Evolutionary conservation across 2,329 filamentous ascomycete genomes (phyloP).

Genomic region (Orbilia quercus): DNA sequence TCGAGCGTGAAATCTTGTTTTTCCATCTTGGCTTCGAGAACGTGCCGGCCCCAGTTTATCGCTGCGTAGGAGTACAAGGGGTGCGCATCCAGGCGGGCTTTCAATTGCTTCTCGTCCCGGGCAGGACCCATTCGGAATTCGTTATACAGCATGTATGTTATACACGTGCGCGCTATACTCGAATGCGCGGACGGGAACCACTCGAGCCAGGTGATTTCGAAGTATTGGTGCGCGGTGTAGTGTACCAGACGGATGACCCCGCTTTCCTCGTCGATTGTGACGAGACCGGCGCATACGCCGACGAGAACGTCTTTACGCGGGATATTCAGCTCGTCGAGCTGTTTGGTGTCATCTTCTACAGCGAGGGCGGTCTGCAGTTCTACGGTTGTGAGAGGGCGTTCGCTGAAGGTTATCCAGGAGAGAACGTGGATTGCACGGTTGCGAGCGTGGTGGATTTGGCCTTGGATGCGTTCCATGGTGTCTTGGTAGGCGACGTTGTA

Average conservation of each 20-base stretch:
- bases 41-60: slow-evolving; percentile 6
- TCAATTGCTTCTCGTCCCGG: not conserved
- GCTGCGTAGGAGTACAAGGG: slow-evolving; percentile 6
- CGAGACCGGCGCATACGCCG: slow-evolving; percentile 59
- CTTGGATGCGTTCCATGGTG: slow-evolving; percentile 15
- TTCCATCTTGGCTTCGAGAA: no score
- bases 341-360: not conserved
- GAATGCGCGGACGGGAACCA: slow-evolving; percentile 7
- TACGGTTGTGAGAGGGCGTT: slow-evolving; percentile 3
- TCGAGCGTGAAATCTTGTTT: no score
- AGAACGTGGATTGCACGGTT: not conserved
- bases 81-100: not conserved
- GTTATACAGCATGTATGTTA: slow-evolving; percentile 7
- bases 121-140: no score
- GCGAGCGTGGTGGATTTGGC: not conserved
- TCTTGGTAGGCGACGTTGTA: slow-evolving; percentile 14
- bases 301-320: not conserved
- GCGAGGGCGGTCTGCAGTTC: slow-evolving; percentile 27
- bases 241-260: slow-evolving; percentile 60
- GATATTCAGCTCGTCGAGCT: not conserved
- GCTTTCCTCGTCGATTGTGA: slow-evolving; percentile 60
- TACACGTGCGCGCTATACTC: not conserved
- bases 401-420: slow-evolving; percentile 14
- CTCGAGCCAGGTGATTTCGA: slow-evolving; percentile 15
- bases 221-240: slow-evolving; percentile 61